Evolutionary conservation across 208 protist species (phyloP).

Genomic region (Angomonas deanei): DNA sequence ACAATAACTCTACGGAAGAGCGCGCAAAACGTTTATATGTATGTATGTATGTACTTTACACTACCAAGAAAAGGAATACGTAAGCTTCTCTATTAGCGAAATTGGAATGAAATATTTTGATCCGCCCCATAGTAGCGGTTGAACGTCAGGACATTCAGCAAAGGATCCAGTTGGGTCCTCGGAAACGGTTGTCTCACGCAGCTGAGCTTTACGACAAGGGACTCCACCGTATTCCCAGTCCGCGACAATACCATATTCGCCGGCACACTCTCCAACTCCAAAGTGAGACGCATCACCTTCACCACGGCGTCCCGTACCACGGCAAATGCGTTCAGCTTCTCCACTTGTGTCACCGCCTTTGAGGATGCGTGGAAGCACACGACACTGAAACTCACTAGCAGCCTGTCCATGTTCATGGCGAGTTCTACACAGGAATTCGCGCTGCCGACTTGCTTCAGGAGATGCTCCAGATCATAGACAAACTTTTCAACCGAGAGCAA

Average conservation of each 20-base stretch:
- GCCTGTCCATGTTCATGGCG: conserved; percentile 52
- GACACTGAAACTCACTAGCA: conserved; percentile 48
- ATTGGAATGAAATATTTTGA: conserved; percentile 11
- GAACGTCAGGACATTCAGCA: conserved; percentile 71
- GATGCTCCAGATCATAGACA: conserved; percentile 50
- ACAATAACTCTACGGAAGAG: no score
- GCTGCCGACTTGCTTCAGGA: conserved; percentile 13
- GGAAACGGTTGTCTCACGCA: conserved; percentile 29
- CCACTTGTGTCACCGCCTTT: neutral
- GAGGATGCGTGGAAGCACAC: conserved; percentile 35
- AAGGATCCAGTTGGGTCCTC: conserved; percentile 41
- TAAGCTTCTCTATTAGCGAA: conserved; percentile 9
- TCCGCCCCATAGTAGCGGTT: conserved; percentile 74
- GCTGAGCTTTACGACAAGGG: conserved; percentile 50
- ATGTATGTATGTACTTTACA: neutral
- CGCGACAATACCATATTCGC: conserved; percentile 41
- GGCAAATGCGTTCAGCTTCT: conserved; percentile 15
- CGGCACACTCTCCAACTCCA: conserved; percentile 51
- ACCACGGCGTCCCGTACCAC: conserved; percentile 40
- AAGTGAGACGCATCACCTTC: conserved; percentile 33
- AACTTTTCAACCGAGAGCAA: conserved; percentile 36
- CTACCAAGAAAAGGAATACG: no score
- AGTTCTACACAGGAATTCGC: conserved; percentile 50
- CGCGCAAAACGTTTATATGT: neutral
- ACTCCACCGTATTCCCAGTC: conserved; percentile 58